phyloP scores from a whole-genome alignment of 2,329 filamentous ascomycete genomes.

The Huntiella bhutanensis region DNA sequence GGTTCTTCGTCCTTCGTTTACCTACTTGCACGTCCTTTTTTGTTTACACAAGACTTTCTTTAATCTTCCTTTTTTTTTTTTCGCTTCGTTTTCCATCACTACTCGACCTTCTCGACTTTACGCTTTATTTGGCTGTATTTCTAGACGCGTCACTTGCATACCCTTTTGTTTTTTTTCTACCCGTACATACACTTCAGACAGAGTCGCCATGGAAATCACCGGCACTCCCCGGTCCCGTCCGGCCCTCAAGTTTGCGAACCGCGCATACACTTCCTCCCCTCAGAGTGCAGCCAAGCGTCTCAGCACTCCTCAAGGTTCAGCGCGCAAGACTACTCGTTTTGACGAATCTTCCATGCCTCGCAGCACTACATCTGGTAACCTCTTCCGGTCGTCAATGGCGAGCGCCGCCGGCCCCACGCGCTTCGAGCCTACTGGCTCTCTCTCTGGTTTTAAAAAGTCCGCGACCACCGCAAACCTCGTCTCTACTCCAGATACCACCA shows the following conservation, averaged over 20 bases:
- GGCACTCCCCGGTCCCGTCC: conserved; percentile 17
- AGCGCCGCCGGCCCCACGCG: conserved; percentile 18
- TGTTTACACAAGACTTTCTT: conserved; percentile 1
- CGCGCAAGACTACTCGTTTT: conserved; percentile 16
- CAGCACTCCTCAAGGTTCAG: conserved; percentile 21
- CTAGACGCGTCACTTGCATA: conserved; percentile 4
- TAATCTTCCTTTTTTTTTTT: neutral
- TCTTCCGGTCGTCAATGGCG: conserved; percentile 23
- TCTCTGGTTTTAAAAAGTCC: conserved; percentile 27
- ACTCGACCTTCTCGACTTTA: neutral
- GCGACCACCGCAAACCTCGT: conserved; percentile 27
- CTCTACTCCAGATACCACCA: conserved; percentile 24
- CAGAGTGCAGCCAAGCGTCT: conserved; percentile 16
- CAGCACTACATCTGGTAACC: conserved; percentile 22
- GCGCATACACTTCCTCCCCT: conserved; percentile 18
- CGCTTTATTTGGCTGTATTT: neutral
- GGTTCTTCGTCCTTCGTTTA: too few relatives aligned
- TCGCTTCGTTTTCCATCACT: neutral
- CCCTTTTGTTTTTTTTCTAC: neutral
- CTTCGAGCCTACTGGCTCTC: conserved; percentile 29
- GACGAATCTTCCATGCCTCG: conserved; percentile 17
- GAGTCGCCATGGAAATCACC: conserved; percentile 5
- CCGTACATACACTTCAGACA: too few relatives aligned
- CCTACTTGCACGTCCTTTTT: neutral
- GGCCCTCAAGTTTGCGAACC: conserved; percentile 26